Evolutionary conservation across 1,284 basidiomycete species (phyloP).

Genomic region (Ceratobasidium sp.): DNA sequence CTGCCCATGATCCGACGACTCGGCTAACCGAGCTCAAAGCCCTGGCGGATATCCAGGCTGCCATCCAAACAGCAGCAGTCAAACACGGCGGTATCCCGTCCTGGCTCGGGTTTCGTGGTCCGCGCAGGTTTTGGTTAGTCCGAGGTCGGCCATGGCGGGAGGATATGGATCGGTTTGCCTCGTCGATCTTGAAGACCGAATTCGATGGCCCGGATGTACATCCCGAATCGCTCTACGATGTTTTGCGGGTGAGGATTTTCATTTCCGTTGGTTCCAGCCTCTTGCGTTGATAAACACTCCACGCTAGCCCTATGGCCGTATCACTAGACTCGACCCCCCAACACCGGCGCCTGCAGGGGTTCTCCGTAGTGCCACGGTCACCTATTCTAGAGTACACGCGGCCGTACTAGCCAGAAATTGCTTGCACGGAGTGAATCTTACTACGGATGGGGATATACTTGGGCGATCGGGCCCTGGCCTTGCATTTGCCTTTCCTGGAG

Average conservation of each 20-base stretch:
- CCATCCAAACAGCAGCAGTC: constrained; percentile 61
- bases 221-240: constrained; percentile 79
- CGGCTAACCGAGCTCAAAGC: constrained; percentile 56
- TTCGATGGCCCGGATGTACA: constrained; percentile 89
- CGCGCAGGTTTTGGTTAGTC: constrained; percentile 81
- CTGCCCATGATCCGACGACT: constrained; percentile 53
- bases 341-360: constrained; percentile 75
- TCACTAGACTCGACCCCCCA: constrained; percentile 76
- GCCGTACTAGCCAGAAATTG: constrained; percentile 89
- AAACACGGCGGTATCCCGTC: constrained; percentile 72
- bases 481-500: constrained; percentile 50
- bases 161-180: constrained; percentile 89
- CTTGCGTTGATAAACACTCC: background rate
- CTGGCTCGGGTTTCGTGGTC: constrained; percentile 67
- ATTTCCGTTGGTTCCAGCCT: constrained; percentile 10
- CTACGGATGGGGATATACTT: constrained; percentile 54
- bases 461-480: constrained; percentile 46
- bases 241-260: constrained; percentile 72
- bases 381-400: constrained; percentile 73
- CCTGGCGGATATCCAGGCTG: constrained; percentile 65
- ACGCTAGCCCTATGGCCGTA: constrained; percentile 83
- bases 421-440: constrained; percentile 76
- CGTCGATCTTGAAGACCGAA: constrained; percentile 76
- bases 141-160: constrained; percentile 87
- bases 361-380: constrained; percentile 74